These are phyloP conservation scores for Diaporthe sp. DNA, from an alignment of 2,329 filamentous ascomycete genomes.

Conservation along the genomic window DNA sequence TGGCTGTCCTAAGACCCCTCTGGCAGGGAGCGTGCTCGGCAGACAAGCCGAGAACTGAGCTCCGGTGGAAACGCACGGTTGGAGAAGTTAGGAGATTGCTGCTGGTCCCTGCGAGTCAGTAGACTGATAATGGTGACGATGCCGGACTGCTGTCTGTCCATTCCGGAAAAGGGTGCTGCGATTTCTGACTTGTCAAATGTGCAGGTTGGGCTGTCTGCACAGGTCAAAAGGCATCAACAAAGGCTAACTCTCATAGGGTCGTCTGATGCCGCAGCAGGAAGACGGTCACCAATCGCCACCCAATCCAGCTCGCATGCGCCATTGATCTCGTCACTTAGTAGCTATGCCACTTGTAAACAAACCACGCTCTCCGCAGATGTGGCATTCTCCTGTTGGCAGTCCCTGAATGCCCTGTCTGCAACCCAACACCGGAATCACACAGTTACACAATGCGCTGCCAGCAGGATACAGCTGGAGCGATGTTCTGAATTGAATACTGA, in stretches of 20 bases:
- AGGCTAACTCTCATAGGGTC: neutral
- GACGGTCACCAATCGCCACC: neutral
- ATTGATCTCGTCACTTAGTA: neutral
- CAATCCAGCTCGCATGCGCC: neutral
- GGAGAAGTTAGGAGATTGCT: constrained; percentile 6
- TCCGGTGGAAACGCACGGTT: constrained; percentile 16
- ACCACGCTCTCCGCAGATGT: constrained; percentile 27
- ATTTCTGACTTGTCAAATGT: constrained; percentile 18
- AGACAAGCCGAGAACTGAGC: constrained; percentile 34
- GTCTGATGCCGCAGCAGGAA: neutral
- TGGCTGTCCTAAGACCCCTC: constrained; percentile 23
- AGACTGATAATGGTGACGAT: neutral
- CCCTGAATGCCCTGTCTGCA: neutral
- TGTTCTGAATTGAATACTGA: neutral
- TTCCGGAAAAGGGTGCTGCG: neutral
- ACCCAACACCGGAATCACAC: too few species aligned
- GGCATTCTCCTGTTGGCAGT: constrained; percentile 28
- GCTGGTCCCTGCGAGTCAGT: constrained; percentile 22
- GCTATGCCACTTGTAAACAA: neutral
- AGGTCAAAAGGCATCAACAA: neutral
- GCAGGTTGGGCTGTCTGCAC: neutral
- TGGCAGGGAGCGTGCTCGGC: constrained; percentile 34
- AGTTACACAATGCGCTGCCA: neutral
- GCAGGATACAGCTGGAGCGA: neutral
- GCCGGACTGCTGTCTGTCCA: neutral